Conservation (phyloP, 73 alveolate species). For the Paramecium pentaurelia region DNA sequence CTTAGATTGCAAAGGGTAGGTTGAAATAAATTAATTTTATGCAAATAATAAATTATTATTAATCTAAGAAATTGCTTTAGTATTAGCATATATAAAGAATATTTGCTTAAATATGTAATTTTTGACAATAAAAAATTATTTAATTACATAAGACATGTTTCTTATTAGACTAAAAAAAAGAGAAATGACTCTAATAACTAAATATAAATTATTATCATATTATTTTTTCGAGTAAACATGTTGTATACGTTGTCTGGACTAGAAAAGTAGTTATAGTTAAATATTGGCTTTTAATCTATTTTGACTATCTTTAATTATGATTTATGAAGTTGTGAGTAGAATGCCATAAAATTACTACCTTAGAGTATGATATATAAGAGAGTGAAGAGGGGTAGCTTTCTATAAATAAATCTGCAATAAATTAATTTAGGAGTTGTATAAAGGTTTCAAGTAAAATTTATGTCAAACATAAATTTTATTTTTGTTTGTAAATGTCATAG, state of each 20-base stretch:
- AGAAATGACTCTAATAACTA: not conserved
- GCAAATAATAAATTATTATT: slow-evolving; percentile 87
- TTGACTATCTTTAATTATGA: not conserved
- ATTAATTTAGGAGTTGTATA: not conserved
- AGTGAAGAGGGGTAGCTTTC: not conserved
- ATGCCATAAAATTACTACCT: not conserved
- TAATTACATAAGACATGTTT: no score
- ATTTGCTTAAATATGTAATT: slow-evolving; percentile 32
- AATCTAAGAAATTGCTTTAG: slow-evolving; percentile 95
- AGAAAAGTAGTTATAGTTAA: slow-evolving; percentile 66
- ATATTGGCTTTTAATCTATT: not conserved
- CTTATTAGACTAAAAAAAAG: not conserved
- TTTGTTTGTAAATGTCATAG: not conserved
- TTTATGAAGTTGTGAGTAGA: not conserved
- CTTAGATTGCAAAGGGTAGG: slow-evolving; percentile 96
- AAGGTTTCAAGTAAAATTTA: not conserved
- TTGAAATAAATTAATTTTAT: slow-evolving; percentile 72
- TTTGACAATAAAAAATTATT: not conserved
- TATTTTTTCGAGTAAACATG: not conserved
- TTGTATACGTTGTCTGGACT: slow-evolving; percentile 62
- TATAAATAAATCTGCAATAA: not conserved
- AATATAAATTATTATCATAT: not conserved
- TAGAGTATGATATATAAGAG: not conserved
- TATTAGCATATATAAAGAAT: slow-evolving; percentile 57
- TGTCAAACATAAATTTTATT: not conserved